Base-by-base conservation (phyloP, 2,329 filamentous ascomycete genomes). In the Trichoderma brevicompactum region DNA sequence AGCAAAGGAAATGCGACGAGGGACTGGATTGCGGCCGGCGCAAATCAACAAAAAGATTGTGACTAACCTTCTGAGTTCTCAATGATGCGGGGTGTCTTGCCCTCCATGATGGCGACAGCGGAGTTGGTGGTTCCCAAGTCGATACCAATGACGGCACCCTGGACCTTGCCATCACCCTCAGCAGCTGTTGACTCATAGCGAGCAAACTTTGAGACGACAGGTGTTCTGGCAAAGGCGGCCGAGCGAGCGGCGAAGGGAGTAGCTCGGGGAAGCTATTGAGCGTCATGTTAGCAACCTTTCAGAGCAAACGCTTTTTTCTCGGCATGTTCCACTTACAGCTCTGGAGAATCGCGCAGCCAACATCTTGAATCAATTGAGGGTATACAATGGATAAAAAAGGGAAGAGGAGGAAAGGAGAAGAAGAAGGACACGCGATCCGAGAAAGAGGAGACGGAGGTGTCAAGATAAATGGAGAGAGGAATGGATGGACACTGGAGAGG, bases 111-210 rank as follows among this genome's bases (percentile, higher is more conserved):
- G 75, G 94, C 94, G 68, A 98, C 94, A 65, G 94, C 94, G 68
- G 94, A 97, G 88, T 98, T 98, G 74, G 94, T 98, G 77, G 94
- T 98, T 77, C 94, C 94, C 76, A 98, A 83, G 86, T 98, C 94
- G 79, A 98, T 97, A 89, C 95, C 95, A 76, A 98, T 97, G 79
- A 98, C 94, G 76, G 92, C 83, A 77, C 95, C 95, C 83, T 94
- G 92, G 68, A 98, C 92, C 88, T 97, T 97, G 68, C 48, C 67
- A 71, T 91, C 89, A 44, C 72, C 72, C 58, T 77, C 73, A 63
- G 76, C 70, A 64, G 74, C 70, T 72, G 91, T 90, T 46, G 89
- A 90, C 79, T 91, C 90, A 83, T 91, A 92, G 74, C 91, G 86
- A 76, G 89, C 87, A 78, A 94, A 92, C 74, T 87, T 87, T 70